These are phyloP conservation scores for Ceratocystis alfenasii DNA, from an alignment of 2,329 filamentous ascomycete genomes.

Conservation along the genomic window DNA sequence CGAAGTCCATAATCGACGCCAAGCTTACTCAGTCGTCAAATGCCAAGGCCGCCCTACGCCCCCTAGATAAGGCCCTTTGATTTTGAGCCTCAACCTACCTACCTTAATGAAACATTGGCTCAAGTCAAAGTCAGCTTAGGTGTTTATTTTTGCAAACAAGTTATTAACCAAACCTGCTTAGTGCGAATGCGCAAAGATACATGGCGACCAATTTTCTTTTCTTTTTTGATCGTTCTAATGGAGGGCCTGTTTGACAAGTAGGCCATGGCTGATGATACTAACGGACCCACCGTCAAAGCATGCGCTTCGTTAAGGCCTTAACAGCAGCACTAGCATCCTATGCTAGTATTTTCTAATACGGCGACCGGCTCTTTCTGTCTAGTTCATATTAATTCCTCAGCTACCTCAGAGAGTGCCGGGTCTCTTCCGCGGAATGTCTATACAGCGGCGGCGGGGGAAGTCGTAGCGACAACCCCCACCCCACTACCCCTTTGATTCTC, in stretches of 20 bases:
- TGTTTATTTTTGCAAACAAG: background rate
- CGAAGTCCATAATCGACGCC: background rate
- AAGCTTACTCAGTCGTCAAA: conserved; percentile 2
- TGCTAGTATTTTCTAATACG: background rate
- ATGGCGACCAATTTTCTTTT: background rate
- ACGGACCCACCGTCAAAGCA: conserved; percentile 11
- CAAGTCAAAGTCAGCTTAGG: background rate
- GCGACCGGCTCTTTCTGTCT: background rate
- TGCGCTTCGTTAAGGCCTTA: background rate
- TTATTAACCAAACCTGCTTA: background rate
- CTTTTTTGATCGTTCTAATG: background rate
- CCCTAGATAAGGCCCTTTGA: conserved; percentile 7
- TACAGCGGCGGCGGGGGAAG: background rate
- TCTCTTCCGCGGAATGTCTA: conserved; percentile 2
- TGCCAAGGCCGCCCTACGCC: conserved; percentile 13
- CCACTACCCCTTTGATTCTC: conserved; percentile 14
- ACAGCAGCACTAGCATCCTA: conserved; percentile 5
- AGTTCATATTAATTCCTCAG: background rate
- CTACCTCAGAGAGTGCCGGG: background rate
- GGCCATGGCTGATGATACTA: background rate
- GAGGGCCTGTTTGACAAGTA: background rate
- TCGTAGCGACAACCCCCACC: background rate
- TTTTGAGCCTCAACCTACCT: conserved; percentile 15
- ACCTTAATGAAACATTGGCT: conserved; percentile 14
- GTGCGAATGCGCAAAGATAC: background rate